Evolutionary conservation across 495 filamentous ascomycete genomes (phyloP).

Genomic region (Hyaloscypha variabilis): DNA sequence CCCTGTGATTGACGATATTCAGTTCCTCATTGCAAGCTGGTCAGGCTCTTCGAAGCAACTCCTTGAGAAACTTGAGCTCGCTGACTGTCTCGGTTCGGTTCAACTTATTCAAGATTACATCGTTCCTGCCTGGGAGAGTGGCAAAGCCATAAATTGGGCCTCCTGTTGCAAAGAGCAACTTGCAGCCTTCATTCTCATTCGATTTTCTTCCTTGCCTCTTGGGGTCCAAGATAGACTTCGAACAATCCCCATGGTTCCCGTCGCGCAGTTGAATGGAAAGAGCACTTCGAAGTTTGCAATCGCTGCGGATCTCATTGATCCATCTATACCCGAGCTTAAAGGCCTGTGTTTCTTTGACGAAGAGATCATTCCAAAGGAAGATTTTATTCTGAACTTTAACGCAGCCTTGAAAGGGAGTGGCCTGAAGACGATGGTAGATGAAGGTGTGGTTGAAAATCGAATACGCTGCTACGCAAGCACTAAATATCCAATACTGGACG

Average conservation of each 20-base stretch:
- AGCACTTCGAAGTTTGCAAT: constrained; percentile 18
- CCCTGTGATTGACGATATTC: too few species aligned
- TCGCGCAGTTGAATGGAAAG: constrained; percentile 19
- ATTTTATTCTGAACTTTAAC: constrained; percentile 29
- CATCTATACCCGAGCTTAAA: constrained; percentile 11
- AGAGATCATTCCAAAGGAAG: constrained; percentile 31
- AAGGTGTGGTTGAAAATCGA: constrained; percentile 24
- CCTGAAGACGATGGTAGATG: constrained; percentile 27
- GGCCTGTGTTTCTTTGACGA: constrained; percentile 37
- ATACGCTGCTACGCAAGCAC: constrained; percentile 22
- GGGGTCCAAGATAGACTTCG: constrained; percentile 20
- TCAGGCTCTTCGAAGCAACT: too few species aligned
- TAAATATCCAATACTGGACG: too few species aligned
- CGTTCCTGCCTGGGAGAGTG: too few species aligned
- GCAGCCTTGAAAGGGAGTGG: constrained; percentile 28
- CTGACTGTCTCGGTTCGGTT: too few species aligned
- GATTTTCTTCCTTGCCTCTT: constrained; percentile 22
- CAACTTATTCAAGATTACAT: too few species aligned
- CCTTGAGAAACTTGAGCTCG: too few species aligned
- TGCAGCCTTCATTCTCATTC: constrained; percentile 11
- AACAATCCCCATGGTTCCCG: constrained; percentile 30
- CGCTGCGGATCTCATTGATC: constrained; percentile 22
- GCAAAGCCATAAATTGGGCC: too few species aligned
- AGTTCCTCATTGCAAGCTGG: too few species aligned
- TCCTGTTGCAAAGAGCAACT: too few species aligned